Evolutionary conservation across 257 asterid species (phyloP).

Genomic region (Paulownia fortunei): DNA sequence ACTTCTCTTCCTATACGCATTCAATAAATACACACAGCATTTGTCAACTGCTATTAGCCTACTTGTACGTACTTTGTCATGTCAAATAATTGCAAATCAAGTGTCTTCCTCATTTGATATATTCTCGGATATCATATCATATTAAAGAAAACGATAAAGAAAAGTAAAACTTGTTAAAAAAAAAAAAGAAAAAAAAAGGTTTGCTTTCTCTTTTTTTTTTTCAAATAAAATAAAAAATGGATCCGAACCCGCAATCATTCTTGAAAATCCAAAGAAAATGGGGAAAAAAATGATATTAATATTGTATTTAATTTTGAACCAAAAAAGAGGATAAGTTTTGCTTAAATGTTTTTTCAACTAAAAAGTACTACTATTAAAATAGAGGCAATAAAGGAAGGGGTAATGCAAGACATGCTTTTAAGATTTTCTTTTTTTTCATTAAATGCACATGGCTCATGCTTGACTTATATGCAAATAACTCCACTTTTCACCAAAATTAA

Average conservation of each 20-base stretch:
- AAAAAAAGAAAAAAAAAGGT: no score
- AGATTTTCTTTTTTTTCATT: neutral
- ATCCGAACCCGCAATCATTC: neutral
- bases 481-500: neutral
- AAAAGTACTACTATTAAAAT: neutral
- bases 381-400: neutral
- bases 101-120: neutral
- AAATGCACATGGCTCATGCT: slow-evolving; percentile 4
- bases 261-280: neutral
- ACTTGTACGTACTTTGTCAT: slow-evolving; percentile 24
- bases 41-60: slow-evolving; percentile 36
- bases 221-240: neutral
- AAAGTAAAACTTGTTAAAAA: no score
- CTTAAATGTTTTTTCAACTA: neutral
- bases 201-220: neutral
- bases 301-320: neutral
- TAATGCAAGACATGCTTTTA: neutral
- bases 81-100: slow-evolving; percentile 11
- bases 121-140: neutral
- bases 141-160: neutral
- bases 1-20: slow-evolving; percentile 22
- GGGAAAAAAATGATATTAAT: neutral
- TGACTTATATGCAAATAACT: neutral
- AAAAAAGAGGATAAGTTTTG: neutral
- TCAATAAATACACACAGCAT: slow-evolving; percentile 18